Evolutionary conservation across 495 filamentous ascomycete species (phyloP).

Genomic region (Corynascus novoguineensis): DNA sequence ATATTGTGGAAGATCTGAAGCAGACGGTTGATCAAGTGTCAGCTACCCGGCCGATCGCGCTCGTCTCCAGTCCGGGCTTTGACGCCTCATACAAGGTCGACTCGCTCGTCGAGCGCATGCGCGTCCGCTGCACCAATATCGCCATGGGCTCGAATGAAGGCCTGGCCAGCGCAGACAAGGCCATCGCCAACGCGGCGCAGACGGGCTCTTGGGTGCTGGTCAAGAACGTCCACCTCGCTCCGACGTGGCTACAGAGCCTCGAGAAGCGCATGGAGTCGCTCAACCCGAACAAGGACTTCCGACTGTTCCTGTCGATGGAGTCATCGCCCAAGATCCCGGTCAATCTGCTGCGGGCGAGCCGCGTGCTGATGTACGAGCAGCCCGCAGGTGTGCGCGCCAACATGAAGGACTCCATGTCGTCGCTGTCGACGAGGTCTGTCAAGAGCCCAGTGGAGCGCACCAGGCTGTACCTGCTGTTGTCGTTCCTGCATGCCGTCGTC

Average conservation of each 20-base stretch:
- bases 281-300: conserved; percentile 89
- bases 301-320: conserved; percentile 97
- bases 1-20: conserved; percentile 75
- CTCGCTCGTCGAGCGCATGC: conserved; percentile 76
- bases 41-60: conserved; percentile 77
- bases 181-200: conserved; percentile 86
- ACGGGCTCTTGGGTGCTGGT: conserved; percentile 93
- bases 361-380: conserved; percentile 97
- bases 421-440: conserved; percentile 65
- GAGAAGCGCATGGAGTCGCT: conserved; percentile 95
- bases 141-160: conserved; percentile 98
- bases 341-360: conserved; percentile 86
- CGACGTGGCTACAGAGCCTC: conserved; percentile 90
- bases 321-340: conserved; percentile 94
- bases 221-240: conserved; percentile 98
- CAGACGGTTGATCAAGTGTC: conserved; percentile 79
- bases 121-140: conserved; percentile 84
- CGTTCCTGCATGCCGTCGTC: conserved; percentile 92
- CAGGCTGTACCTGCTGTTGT: conserved; percentile 85
- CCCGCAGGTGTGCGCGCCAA: conserved; percentile 94
- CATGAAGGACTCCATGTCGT: conserved; percentile 95
- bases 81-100: conserved; percentile 99
- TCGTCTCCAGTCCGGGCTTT: conserved; percentile 92
- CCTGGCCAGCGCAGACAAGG: conserved; percentile 86
- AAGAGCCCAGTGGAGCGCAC: conserved; percentile 86